Percentiles rank a stretch among this genome's conserved stretches.
These are phyloP conservation scores for Xeromyces bisporus DNA, from an alignment of 495 filamentous ascomycete genomes.

Conservation along the genomic window DNA sequence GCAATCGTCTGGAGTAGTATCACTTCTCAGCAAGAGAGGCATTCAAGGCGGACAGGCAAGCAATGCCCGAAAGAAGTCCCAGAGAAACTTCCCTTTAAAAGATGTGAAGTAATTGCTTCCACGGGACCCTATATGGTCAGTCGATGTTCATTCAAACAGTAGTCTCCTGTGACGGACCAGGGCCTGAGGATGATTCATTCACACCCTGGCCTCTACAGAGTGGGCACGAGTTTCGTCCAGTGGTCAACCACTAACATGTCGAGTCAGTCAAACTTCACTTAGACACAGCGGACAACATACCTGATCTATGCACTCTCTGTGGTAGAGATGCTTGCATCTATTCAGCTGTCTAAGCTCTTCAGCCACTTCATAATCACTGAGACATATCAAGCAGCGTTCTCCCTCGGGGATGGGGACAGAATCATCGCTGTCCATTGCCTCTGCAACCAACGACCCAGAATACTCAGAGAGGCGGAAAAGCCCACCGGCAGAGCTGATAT, in stretches of 20 bases:
- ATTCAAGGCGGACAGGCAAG: no score
- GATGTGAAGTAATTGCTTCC: not conserved
- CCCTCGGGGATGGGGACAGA: slow-evolving; percentile 34
- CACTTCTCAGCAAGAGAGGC: no score
- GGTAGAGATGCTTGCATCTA: slow-evolving; percentile 56
- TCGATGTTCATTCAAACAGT: slow-evolving; percentile 6
- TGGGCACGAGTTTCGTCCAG: slow-evolving; percentile 63
- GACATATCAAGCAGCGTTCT: slow-evolving; percentile 54
- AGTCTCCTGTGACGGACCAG: slow-evolving; percentile 9
- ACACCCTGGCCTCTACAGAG: slow-evolving; percentile 59
- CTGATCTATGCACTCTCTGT: slow-evolving; percentile 62
- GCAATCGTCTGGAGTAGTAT: no score
- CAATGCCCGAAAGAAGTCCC: no score
- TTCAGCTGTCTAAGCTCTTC: slow-evolving; percentile 46
- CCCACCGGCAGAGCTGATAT: slow-evolving; percentile 48
- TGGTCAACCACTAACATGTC: slow-evolving; percentile 52
- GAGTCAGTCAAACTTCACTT: not conserved
- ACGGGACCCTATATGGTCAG: not conserved
- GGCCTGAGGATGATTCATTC: slow-evolving; percentile 16
- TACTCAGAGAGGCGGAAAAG: slow-evolving; percentile 34
- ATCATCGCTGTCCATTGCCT: slow-evolving; percentile 29
- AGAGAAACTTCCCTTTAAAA: no score
- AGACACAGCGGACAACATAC: slow-evolving; percentile 16
- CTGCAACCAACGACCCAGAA: slow-evolving; percentile 32
- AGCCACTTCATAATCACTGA: slow-evolving; percentile 50